phyloP scores from a whole-genome alignment of 2,329 filamentous ascomycete genomes.

The Juglanconis sp. region DNA sequence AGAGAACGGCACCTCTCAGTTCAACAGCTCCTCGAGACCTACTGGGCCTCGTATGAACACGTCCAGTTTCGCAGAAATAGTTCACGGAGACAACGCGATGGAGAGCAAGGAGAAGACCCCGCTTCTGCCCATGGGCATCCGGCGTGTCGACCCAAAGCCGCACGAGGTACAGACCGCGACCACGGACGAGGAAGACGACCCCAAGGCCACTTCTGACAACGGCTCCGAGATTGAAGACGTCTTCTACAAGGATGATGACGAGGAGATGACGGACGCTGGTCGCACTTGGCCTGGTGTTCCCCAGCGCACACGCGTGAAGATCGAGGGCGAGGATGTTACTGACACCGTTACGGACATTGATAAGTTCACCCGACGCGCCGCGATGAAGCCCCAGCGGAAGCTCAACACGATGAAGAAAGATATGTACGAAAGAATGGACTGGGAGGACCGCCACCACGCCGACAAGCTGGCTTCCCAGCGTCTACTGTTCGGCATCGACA shows the following conservation, averaged over 20 bases:
- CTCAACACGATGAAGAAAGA: slow-evolving; percentile 22
- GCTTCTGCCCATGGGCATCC: slow-evolving; percentile 51
- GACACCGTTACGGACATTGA: slow-evolving; percentile 37
- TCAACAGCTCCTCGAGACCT: slow-evolving; percentile 10
- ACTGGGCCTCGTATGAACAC: slow-evolving; percentile 19
- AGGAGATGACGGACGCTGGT: slow-evolving; percentile 31
- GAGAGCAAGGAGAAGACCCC: slow-evolving; percentile 15
- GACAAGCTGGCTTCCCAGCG: slow-evolving; percentile 31
- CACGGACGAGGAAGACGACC: slow-evolving; percentile 53
- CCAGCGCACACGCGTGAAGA: slow-evolving; percentile 28
- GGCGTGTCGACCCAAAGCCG: slow-evolving; percentile 52
- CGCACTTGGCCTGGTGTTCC: slow-evolving; percentile 43
- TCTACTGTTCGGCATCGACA: slow-evolving; percentile 25
- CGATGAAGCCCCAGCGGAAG: slow-evolving; percentile 2
- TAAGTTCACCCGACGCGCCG: slow-evolving; percentile 32
- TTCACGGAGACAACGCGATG: slow-evolving; percentile 8
- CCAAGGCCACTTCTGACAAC: slow-evolving; percentile 35
- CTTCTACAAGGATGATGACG: slow-evolving; percentile 11
- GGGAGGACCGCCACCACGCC: slow-evolving; percentile 30
- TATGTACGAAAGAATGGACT: slow-evolving; percentile 23
- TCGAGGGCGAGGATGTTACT: slow-evolving; percentile 43
- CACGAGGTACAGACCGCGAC: slow-evolving; percentile 49
- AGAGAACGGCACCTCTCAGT: slow-evolving; percentile 5
- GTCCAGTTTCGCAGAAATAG: slow-evolving; percentile 16
- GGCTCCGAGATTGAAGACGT: slow-evolving; percentile 29